phyloP scores from a whole-genome alignment of 768 basidiomycete genomes.

The Russula foetens region DNA sequence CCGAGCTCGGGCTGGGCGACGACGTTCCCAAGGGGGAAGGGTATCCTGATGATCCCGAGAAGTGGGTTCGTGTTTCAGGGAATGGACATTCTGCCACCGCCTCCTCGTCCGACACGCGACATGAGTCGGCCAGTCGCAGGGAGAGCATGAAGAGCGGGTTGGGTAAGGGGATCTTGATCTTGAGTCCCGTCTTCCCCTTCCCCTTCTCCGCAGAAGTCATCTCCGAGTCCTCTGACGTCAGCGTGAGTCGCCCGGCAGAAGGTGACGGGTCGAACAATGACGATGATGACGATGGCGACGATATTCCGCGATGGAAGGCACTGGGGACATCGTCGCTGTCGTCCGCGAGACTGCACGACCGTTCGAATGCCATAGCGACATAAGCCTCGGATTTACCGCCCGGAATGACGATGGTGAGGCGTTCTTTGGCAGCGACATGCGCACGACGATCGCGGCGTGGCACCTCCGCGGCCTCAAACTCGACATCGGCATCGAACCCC shows the following conservation, averaged over 20 bases:
- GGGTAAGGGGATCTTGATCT: constrained; percentile 12
- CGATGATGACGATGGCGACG: neutral
- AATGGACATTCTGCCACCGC: neutral
- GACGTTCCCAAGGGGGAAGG: neutral
- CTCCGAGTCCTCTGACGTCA: neutral
- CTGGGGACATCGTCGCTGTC: neutral
- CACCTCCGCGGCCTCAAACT: neutral
- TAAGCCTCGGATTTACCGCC: constrained; percentile 17
- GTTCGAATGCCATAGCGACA: constrained; percentile 14
- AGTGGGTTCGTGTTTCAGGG: neutral
- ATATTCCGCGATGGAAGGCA: neutral
- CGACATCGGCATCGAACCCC: constrained; percentile 7
- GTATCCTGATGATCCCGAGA: neutral
- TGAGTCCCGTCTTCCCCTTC: constrained; percentile 8
- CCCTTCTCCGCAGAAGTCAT: neutral
- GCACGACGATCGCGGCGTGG: neutral
- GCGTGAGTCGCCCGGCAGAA: neutral
- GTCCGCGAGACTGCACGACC: constrained; percentile 6
- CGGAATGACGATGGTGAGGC: constrained; percentile 11
- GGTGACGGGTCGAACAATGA: neutral
- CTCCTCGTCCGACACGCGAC: neutral
- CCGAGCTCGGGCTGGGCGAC: no score
- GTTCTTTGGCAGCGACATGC: neutral
- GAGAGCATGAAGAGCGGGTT: constrained; percentile 13
- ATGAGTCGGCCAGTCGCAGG: neutral